Base-by-base conservation (phyloP, 176 grass and related monocot genomes). In the Canna indica region DNA sequence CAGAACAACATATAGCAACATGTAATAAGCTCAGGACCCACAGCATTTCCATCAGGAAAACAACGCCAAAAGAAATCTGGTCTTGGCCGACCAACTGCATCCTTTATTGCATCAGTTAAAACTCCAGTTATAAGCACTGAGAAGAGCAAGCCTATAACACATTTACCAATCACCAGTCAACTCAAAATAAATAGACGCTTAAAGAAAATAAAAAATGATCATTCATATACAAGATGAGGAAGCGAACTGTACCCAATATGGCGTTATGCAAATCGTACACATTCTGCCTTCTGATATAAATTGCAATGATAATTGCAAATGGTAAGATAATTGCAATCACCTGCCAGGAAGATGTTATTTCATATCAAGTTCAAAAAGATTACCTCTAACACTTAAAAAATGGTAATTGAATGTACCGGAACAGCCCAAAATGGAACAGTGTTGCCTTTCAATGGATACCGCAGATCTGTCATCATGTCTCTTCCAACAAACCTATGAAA, bases 361-460 rank as follows among this genome's bases (percentile, higher is more conserved):
- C 44, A 33, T 30, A 70, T 17, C 33, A 50, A 48, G 28, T 70
- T 22, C 9, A 7, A 50, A 48, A 6, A 18, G 18, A 29, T 29
- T 16, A 16, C 11, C 5, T 7, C 14, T 0, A 32, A 70, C 5
- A 36, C 25, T 68, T 22, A 4, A 45, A 31, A 70, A 31, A 70
- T 16, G 26, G 18, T 32, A 30, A 30, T 26, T 18, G 47, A 18
- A 70, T 48, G 41, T 52, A 70, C 68, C 42, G 68, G 68, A 48
- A 70, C 68, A 50, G 68, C 68, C 68, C 68, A 70, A 70, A 70
- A 70, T 70, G 68, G 68, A 24, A 70, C 44, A 32, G 68, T 70
- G 27, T 70, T 70, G 28, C 45, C 38, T 31, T 70, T 70, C 28
- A 50, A 33, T 8, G 68, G 68, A 48, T 70, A 70, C 9, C 42